phyloP scores from a whole-genome alignment of 768 basidiomycete genomes.

The Pleurotus cornucopiae region DNA sequence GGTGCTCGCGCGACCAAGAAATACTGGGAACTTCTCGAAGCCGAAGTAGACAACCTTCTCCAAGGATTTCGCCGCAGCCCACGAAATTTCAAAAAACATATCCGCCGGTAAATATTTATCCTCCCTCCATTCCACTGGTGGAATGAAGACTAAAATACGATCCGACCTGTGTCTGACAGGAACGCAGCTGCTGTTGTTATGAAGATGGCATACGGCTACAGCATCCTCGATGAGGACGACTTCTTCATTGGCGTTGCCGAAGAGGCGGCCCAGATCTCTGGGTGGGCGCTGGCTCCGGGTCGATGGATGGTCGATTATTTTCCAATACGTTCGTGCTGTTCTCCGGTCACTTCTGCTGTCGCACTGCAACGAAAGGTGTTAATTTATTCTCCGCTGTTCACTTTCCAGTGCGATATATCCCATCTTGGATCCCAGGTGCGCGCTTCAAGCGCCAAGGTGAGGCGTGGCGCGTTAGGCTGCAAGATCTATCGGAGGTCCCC shows the following conservation, averaged over 20 bases:
- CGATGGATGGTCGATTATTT: slow-evolving; percentile 41
- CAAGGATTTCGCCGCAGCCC: slow-evolving; percentile 26
- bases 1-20: slow-evolving; percentile 27
- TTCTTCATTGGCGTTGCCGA: slow-evolving; percentile 34
- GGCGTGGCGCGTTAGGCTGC: slow-evolving; percentile 32
- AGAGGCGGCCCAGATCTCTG: slow-evolving; percentile 35
- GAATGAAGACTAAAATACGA: too few relatives aligned
- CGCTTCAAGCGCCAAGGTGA: slow-evolving; percentile 43
- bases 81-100: slow-evolving; percentile 26
- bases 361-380: not conserved
- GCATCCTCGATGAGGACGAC: slow-evolving; percentile 27
- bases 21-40: slow-evolving; percentile 31
- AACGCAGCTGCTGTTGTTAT: slow-evolving; percentile 35
- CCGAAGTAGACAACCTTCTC: slow-evolving; percentile 29
- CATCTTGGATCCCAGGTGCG: slow-evolving; percentile 45
- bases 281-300: slow-evolving; percentile 34
- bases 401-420: slow-evolving; percentile 41
- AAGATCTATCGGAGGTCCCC: slow-evolving; percentile 31
- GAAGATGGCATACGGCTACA: slow-evolving; percentile 41
- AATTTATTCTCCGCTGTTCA: not conserved
- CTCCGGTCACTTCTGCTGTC: not conserved
- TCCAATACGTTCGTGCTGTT: slow-evolving; percentile 28
- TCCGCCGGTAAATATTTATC: slow-evolving; percentile 27
- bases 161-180: slow-evolving; percentile 15
- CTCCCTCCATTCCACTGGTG: not conserved